Conservation (phyloP, 495 filamentous ascomycete species). For the Penicillium samsonianum region DNA sequence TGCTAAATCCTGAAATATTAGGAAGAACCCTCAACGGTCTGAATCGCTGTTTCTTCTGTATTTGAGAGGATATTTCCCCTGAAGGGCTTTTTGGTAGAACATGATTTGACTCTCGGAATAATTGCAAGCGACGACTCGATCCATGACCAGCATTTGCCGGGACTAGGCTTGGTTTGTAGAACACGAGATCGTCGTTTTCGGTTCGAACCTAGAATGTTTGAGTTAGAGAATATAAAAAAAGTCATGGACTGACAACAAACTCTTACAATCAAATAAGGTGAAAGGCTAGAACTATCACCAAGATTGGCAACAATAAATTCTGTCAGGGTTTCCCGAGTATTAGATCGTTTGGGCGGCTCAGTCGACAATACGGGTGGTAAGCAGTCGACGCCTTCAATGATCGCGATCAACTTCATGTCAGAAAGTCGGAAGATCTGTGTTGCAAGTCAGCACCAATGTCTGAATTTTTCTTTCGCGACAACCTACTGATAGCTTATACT, state of each 20-base stretch:
- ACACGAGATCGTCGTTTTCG: conserved; percentile 74
- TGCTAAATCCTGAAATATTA: conserved; percentile 72
- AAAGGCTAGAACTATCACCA: conserved; percentile 67
- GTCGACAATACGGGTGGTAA: conserved; percentile 73
- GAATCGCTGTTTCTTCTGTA: conserved; percentile 42
- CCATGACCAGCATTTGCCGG: conserved; percentile 24
- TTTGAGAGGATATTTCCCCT: conserved; percentile 32
- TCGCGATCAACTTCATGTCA: conserved; percentile 36
- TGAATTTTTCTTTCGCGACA: not conserved
- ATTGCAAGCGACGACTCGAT: conserved; percentile 57
- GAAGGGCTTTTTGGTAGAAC: conserved; percentile 54
- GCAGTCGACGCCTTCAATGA: conserved; percentile 67
- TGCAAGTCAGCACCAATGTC: conserved; percentile 2
- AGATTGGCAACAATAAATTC: conserved; percentile 83
- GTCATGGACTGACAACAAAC: not conserved
- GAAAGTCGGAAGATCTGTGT: conserved; percentile 46
- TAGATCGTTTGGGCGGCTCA: conserved; percentile 70
- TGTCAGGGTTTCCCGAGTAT: conserved; percentile 65
- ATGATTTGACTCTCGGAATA: conserved; percentile 71
- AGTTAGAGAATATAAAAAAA: conserved; percentile 11
- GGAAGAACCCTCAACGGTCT: conserved; percentile 60
- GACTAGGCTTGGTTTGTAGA: conserved; percentile 77
- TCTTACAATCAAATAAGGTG: conserved; percentile 78
- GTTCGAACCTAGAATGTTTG: conserved; percentile 63
- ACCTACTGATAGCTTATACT: conserved; percentile 73